Conservation (phyloP, 2,329 filamentous ascomycete species). For the Colletotrichum sp. region DNA sequence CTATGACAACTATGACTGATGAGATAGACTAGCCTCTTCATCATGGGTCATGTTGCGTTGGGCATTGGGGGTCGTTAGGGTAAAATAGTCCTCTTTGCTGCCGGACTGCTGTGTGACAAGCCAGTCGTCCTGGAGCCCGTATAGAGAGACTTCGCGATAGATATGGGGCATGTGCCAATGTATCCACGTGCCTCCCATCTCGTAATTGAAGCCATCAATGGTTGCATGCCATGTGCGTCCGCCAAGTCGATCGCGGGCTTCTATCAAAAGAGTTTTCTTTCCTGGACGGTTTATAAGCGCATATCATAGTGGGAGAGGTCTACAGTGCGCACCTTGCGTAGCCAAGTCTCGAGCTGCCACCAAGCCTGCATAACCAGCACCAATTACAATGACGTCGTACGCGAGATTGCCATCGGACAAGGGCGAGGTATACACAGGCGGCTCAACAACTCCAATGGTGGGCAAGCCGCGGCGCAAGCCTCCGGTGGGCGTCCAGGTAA, state of each 20-base stretch:
- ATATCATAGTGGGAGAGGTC: background rate
- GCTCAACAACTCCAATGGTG: background rate
- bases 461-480: background rate
- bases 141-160: background rate
- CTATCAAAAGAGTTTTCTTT: constrained; percentile 37
- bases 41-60: background rate
- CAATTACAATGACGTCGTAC: background rate
- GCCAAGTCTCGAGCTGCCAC: constrained; percentile 31
- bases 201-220: constrained; percentile 38
- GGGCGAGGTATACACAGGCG: background rate
- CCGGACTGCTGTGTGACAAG: background rate
- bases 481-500: background rate
- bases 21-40: background rate
- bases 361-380: constrained; percentile 33
- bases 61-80: background rate
- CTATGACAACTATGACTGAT: background rate
- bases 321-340: constrained; percentile 23
- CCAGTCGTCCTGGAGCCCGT: background rate
- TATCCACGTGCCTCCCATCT: constrained; percentile 49
- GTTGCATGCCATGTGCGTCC: constrained; percentile 43
- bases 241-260: constrained; percentile 45
- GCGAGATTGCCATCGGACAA: background rate
- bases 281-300: constrained; percentile 1
- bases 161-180: constrained; percentile 27
- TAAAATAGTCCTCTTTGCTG: background rate